phyloP scores from a whole-genome alignment of 192 early-diverging fungal genomes.

The Entomortierella parvispora region DNA sequence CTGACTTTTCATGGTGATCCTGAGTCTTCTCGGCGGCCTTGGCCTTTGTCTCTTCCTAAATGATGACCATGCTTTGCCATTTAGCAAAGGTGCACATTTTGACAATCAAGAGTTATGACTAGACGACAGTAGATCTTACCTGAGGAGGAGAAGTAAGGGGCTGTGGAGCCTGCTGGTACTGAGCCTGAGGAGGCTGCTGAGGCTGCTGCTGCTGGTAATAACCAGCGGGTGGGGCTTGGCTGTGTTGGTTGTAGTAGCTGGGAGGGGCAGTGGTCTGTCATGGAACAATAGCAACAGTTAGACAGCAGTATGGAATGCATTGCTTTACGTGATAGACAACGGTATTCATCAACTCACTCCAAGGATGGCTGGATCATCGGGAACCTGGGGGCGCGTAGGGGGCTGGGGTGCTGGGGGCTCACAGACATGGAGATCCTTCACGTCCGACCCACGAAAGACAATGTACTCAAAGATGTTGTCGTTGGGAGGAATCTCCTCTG shows the following conservation, averaged over 20 bases:
- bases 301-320: constrained; percentile 11
- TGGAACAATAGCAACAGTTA: constrained; percentile 1
- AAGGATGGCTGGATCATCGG: constrained; percentile 89
- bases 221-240: constrained; percentile 38
- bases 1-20: constrained; percentile 26
- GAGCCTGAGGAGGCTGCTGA: constrained; percentile 31
- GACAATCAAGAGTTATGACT: too few species aligned
- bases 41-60: neutral
- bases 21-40: constrained; percentile 20
- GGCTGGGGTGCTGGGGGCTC: constrained; percentile 66
- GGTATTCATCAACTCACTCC: constrained; percentile 66
- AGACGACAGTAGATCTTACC: constrained; percentile 2
- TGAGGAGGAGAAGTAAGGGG: constrained; percentile 8
- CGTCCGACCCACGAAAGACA: constrained; percentile 93
- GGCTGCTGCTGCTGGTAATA: constrained; percentile 51
- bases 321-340: too few species aligned
- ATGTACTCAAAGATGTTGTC: constrained; percentile 92
- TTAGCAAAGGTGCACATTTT: too few species aligned
- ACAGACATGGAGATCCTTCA: constrained; percentile 83
- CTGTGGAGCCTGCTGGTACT: neutral
- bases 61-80: too few species aligned
- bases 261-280: constrained; percentile 58
- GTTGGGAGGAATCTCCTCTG: constrained; percentile 87
- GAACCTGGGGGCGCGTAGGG: constrained; percentile 65
- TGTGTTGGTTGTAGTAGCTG: constrained; percentile 51